Base-by-base conservation (phyloP, 2,329 filamentous ascomycete species). In the Ceratocystis smalleyi region DNA sequence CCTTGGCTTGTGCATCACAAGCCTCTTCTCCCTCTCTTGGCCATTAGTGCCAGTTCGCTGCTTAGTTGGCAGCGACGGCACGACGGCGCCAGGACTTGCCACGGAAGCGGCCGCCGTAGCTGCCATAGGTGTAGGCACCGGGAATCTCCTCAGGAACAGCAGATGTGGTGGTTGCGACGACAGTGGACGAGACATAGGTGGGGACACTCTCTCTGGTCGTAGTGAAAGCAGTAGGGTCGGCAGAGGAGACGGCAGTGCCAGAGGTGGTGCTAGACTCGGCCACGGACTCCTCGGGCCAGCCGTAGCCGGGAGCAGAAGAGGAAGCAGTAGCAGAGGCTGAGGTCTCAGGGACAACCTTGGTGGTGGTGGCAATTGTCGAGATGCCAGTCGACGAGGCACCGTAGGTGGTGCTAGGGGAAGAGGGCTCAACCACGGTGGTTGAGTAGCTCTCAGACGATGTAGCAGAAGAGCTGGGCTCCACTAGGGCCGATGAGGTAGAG, bases 101-200 rank as follows among this genome's bases (percentile, higher is more conserved):
- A 12, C 55, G 30, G 61, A 63, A 66, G 61, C 49, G 45, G 3
- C 32, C 15, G 49, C 62, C 40, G 54, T 22, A 64, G 43, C 27
- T 45, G 27, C 64, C 55, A 27, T 66, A 66, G 61, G 15, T 63
- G 61, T 66, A 66, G 35, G 61, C 64, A 24, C 64, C 64, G 19
- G 64, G 64, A n/a, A 66, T 51, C 61, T 59, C 62, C 51, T 63
- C 55, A 2, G 64, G 24, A 12, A 7, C 43, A 17, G 61, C 35
- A 15, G 61, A 22, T 5, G 64, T 61, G 43, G 55, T 45, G 35
- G 57, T 61, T 24, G 35, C 17, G n/a, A 27, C 19, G 8, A 43
- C 15, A n/a, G 61, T 15, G 10, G 55, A 66, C 3, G 57, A 61
- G 17, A 54, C 62, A 32, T 55, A 43, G 17, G 43, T 24, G 5